Percentiles rank a stretch among this genome's conserved stretches.
Conservation (phyloP, 805 yeast genomes). For the Peterozyma xylosa region DNA sequence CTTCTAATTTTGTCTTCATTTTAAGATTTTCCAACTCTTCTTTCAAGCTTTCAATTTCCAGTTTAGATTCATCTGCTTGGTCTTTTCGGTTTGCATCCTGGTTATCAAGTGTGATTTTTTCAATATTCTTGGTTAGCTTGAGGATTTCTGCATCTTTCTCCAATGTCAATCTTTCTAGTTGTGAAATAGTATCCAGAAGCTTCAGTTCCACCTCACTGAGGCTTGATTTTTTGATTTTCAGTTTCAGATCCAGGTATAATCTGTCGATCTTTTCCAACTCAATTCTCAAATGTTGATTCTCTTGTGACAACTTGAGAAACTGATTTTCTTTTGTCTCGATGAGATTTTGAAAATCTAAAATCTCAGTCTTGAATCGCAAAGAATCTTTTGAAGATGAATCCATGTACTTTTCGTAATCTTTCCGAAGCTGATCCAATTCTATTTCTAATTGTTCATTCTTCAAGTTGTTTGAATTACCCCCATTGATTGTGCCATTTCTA, state of each 20-base stretch:
- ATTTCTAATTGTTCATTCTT: not conserved
- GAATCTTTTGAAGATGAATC: not conserved
- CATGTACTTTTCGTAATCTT: not conserved
- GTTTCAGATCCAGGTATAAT: not conserved
- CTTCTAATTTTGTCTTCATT: not conserved
- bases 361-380: conserved; percentile 1
- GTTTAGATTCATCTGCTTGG: conserved; percentile 9
- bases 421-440: not conserved
- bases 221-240: not conserved
- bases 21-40: conserved; percentile 17
- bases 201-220: not conserved
- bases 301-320: not conserved
- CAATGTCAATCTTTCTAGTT: too few species aligned
- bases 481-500: conserved; percentile 1
- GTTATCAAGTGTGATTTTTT: too few species aligned
- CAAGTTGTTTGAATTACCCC: not conserved
- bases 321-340: conserved; percentile 5
- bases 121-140: too few species aligned
- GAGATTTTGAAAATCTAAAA: not conserved
- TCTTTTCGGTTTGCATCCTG: too few species aligned
- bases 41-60: conserved; percentile 15
- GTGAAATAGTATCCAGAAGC: too few species aligned
- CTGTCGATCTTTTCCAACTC: not conserved
- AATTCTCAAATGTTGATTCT: not conserved
- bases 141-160: too few species aligned